These are phyloP conservation scores for Ceratocystis ficicola DNA, from an alignment of 2,329 filamentous ascomycete genomes.

Conservation along the genomic window DNA sequence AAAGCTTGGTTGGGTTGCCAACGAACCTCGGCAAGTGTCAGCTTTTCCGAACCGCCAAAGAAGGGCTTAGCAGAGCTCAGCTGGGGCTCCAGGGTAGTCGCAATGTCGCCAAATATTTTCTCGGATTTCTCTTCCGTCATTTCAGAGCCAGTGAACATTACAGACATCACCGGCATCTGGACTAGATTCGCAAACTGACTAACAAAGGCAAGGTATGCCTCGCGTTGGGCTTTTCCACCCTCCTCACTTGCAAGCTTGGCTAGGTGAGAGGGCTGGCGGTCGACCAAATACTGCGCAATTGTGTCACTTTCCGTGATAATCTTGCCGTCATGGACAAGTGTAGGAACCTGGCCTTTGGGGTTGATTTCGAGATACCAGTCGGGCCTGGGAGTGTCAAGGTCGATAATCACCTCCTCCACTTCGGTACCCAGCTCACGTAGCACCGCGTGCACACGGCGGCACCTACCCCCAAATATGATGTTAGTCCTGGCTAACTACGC, in stretches of 20 bases:
- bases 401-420: conserved; percentile 61
- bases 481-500: too few species aligned
- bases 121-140: conserved; percentile 28
- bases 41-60: conserved; percentile 49
- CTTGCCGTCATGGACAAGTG: conserved; percentile 52
- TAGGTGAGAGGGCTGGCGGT: conserved; percentile 56
- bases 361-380: conserved; percentile 66
- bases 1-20: neutral
- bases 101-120: conserved; percentile 40
- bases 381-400: conserved; percentile 55
- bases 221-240: conserved; percentile 48
- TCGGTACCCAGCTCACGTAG: conserved; percentile 53
- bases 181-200: conserved; percentile 57
- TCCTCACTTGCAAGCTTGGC: conserved; percentile 42
- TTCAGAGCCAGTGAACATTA: conserved; percentile 39
- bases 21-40: conserved; percentile 49
- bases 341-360: conserved; percentile 65
- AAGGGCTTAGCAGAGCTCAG: conserved; percentile 46
- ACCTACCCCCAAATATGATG: neutral
- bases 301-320: conserved; percentile 64
- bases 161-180: conserved; percentile 26
- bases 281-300: conserved; percentile 58
- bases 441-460: conserved; percentile 60
- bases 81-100: conserved; percentile 63
- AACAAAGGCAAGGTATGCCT: conserved; percentile 58